Base-by-base conservation (phyloP, 345 rosid species). In the Microthlaspi erraticum region DNA sequence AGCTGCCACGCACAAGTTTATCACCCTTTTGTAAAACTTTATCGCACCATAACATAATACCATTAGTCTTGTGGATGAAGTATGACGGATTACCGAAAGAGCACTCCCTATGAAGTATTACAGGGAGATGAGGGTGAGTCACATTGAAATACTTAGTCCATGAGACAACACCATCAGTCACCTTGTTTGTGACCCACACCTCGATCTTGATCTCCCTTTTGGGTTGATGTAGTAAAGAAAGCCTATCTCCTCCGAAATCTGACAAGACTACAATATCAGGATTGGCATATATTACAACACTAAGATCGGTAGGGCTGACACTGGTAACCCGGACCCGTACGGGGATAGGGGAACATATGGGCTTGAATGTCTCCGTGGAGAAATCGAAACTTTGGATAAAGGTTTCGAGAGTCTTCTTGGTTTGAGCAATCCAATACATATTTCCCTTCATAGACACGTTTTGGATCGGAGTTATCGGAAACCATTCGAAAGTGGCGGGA, bases 351-450 rank as follows among this genome's bases (percentile, higher is more conserved):
- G 29, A 26, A 26, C 29, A 26, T 26, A 26, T 26, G 29, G 29
- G 11, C 5, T 53, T 31, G 59, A 53, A 53, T 53, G 19, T 31
- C 38, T 53, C 38, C 8, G 1, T 13, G 10, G 59, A 53, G 18
- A 53, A 53, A 53, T 53, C 59, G 38, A 31, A 53, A 53, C 39
- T 53, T n/a, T 29, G 38, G 19, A 53, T 53, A 19, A 53, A 53
- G 5, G 11, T 10, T 10, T 50, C 3, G 7, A 1, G 8, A 13
- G n/a, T 7, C n/a, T 8, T 6, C n/a, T 0, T 23, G 11, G 23
- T 50, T 20, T 19, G 14, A 31, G 38, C 58, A 31, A 53, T n/a
- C 38, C 58, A 53, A 31, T 53, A 53, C 37, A 53, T n/a, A 32
- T 53, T 53, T 31, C 11, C 59, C n/a, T 50, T 50, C 55, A 50